Base-by-base conservation (phyloP, 257 asterid genomes). In the Gardenia jasminoides region DNA sequence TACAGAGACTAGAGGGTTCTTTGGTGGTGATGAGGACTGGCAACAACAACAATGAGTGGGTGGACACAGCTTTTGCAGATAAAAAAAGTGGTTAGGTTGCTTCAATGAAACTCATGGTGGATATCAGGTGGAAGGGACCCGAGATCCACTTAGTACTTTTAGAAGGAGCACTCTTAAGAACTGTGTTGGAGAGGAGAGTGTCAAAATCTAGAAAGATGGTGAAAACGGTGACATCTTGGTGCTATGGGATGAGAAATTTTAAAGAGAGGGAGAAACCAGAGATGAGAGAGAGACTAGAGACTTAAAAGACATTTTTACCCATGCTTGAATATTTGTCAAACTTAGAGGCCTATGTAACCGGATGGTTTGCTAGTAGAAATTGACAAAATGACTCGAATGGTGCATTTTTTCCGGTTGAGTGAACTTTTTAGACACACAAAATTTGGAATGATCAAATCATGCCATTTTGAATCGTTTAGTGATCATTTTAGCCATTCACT, bases 191-290 rank as follows among this genome's bases (percentile, higher is more conserved):
- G 96, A 83, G 67, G 97, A 84, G 82, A 24, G 46, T 77, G 78
- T 62, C 16, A 52, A 61, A 48, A 70, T 81, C 77, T 61, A 70
- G 64, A 78, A 54, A 19, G 70, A 6, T 1, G 78, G n/a, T 6
- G 80, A 48, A 69, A 82, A 87, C 82, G 90, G 83, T 72, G 87
- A 33, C 82, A 87, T 88, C 88, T 83, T 79, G 71, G 97, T 90
- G 61, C 94, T 86, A 83, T 96, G 98, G 99, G 92, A 90, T 73
- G 98, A 93, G 76, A 97, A 93, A 56, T 96, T 96, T 85, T 92
- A 83, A 59, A 82, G 78, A n/a, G n/a, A n/a, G n/a, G n/a, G n/a
- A n/a, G n/a, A n/a, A n/a, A n/a, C n/a, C n/a, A n/a, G n/a, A n/a
- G n/a, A n/a, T n/a, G n/a, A n/a, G n/a, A n/a, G n/a, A n/a, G n/a